Percentiles rank a stretch among this genome's conserved stretches.
Conservation (phyloP, 2,329 filamentous ascomycete species). For the Colletotrichum salicis region DNA sequence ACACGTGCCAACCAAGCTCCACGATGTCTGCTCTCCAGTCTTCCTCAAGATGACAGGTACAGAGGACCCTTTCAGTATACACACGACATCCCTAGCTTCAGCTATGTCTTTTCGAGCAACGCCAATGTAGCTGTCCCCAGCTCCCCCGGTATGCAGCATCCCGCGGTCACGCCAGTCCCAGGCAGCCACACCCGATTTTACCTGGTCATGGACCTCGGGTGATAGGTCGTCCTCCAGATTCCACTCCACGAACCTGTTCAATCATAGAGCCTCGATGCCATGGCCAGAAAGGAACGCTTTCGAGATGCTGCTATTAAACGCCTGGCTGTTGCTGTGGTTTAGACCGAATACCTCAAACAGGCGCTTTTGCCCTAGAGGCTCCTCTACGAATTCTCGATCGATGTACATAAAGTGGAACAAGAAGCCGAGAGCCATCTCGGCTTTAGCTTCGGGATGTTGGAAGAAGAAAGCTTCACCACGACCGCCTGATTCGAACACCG, state of each 20-base stretch:
- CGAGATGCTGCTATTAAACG: not conserved
- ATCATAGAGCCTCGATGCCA: not conserved
- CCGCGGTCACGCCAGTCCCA: not conserved
- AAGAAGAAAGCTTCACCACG: not conserved
- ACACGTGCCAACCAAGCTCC: not conserved
- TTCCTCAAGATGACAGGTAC: not conserved
- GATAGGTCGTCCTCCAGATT: not conserved
- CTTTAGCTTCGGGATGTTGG: no score
- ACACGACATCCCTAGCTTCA: not conserved
- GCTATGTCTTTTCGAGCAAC: not conserved
- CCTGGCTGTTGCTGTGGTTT: not conserved
- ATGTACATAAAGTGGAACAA: not conserved
- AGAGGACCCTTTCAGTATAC: not conserved
- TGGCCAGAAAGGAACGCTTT: not conserved
- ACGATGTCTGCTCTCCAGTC: not conserved
- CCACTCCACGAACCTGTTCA: not conserved
- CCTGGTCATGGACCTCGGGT: not conserved
- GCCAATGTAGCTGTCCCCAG: not conserved
- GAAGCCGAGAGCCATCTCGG: not conserved
- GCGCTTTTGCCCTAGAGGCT: not conserved
- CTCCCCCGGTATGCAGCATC: not conserved
- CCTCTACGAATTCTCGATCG: not conserved
- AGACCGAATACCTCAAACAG: not conserved
- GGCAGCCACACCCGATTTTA: not conserved
- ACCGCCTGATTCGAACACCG: not conserved